Evolutionary conservation across 2,329 filamentous ascomycete species (phyloP), one percentile per base, ranked within the genome.

Genomic region (Xylaria digitata): DNA sequence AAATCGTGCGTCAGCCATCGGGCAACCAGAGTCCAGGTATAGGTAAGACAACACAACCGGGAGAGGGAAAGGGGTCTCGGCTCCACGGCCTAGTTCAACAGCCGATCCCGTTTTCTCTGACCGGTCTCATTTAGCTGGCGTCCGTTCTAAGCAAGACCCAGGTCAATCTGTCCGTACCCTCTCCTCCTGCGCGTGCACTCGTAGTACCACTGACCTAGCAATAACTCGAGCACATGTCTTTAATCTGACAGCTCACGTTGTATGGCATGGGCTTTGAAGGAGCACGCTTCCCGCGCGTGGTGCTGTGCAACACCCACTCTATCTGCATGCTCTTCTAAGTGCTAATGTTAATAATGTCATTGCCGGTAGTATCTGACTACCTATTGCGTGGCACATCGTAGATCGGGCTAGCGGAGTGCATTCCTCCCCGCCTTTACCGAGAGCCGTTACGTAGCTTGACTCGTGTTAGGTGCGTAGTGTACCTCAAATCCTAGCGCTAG

Each of bases 171-270:
- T 54, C n/a, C 37, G 37, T 55, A 23, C 53, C 57, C 17, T 40
- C 23, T 61, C 48, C 45, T 45, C 45, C 42, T 45, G 49, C 61
- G 64, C 17, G 58, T 50, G 52, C 40, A 32, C 21, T 15, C 60
- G 54, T 63, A 55, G 48, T 60, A 52, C 23, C 34, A 19, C 40
- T 34, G 21, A 50, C 52, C 61, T 56, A 59, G 52, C 57, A 46
- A 48, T 60, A 49, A 49, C 34, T 55, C 53, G 37, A 60, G 49
- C 54, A 49, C 59, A 70, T 58, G 61, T 70, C 66, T 67, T 68
- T 52, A 62, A 69, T 58, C 62, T 67, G 70, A 70, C 56, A 70
- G 63, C 63, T 70, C 64, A 69, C 43, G 50, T 63, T 50, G 65
- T 53, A 70, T 61, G 55, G 53, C 61, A 63, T 63, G 53, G 58